phyloP scores from a whole-genome alignment of 306 rosid species.

The Cucurbita ficifolia region DNA sequence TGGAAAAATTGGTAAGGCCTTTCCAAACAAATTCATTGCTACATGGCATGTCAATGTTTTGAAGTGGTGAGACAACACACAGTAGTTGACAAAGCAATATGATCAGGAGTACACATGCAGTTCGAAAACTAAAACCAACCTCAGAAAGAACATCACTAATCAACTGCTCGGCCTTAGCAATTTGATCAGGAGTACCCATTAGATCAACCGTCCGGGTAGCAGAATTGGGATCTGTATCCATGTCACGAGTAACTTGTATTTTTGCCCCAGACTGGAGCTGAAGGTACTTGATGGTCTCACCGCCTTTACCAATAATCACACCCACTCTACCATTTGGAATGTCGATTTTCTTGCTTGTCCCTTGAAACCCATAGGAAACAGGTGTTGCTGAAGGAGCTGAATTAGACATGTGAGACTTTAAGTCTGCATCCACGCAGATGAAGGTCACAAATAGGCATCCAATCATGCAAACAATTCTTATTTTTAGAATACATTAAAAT shows the following conservation, averaged over 20 bases:
- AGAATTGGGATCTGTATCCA: conserved; percentile 71
- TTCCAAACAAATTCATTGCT: background rate
- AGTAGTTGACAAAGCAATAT: background rate
- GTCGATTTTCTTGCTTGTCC: conserved; percentile 66
- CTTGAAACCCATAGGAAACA: conserved; percentile 48
- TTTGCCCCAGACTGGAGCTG: conserved; percentile 91
- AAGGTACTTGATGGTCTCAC: conserved; percentile 92
- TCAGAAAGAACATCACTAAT: conserved; percentile 80
- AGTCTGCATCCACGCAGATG: conserved; percentile 25
- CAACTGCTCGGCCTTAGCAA: conserved; percentile 72
- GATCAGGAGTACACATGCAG: background rate
- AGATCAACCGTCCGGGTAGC: conserved; percentile 57
- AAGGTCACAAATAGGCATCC: background rate
- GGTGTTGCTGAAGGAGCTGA: conserved; percentile 40
- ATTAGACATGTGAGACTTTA: conserved; percentile 27
- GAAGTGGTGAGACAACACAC: too few species aligned
- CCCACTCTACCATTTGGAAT: conserved; percentile 94
- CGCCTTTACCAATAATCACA: conserved; percentile 88
- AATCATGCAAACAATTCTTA: background rate
- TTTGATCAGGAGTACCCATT: conserved; percentile 75
- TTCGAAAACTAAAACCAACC: conserved; percentile 22
- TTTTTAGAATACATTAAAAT: background rate
- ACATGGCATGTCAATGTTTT: too few species aligned
- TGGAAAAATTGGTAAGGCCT: background rate
- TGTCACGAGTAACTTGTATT: conserved; percentile 90